Percentiles rank a stretch among this genome's conserved stretches.
phyloP scores from a whole-genome alignment of 192 early-diverging fungal species.

The Mortierella antarctica region DNA sequence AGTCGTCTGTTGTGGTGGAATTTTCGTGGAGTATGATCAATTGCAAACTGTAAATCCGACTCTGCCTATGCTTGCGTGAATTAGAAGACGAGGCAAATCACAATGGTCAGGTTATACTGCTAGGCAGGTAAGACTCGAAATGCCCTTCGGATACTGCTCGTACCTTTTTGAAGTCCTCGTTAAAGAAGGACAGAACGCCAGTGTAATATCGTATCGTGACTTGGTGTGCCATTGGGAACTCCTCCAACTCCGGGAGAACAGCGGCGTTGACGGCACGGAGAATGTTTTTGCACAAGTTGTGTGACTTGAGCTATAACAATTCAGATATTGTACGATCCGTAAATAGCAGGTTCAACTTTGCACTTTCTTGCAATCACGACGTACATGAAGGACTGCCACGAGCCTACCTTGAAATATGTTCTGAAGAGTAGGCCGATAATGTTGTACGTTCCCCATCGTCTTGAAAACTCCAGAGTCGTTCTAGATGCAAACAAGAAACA shows the following conservation, averaged over 20 bases:
- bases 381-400: too few species aligned
- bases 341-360: neutral
- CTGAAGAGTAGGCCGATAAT: constrained; percentile 88
- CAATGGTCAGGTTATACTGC: neutral
- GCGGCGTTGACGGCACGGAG: constrained; percentile 74
- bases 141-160: neutral
- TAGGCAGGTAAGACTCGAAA: neutral
- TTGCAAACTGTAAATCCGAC: constrained; percentile 47
- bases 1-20: constrained; percentile 59
- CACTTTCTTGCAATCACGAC: neutral
- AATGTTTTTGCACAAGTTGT: constrained; percentile 88
- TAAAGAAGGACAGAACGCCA: constrained; percentile 87
- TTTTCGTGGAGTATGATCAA: constrained; percentile 51
- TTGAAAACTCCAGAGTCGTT: constrained; percentile 62
- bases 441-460: constrained; percentile 95
- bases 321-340: too few species aligned
- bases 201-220: constrained; percentile 89
- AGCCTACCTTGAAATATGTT: constrained; percentile 80
- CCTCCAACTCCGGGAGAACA: constrained; percentile 79
- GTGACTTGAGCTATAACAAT: constrained; percentile 67
- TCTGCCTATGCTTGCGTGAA: constrained; percentile 20
- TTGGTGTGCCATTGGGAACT: constrained; percentile 87
- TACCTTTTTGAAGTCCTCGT: constrained; percentile 82
- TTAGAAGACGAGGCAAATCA: neutral
- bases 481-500: constrained; percentile 20